Evolutionary conservation across 345 rosid species (phyloP), one percentile per base, ranked within the genome.

Genomic region (Aquilaria sinensis): DNA sequence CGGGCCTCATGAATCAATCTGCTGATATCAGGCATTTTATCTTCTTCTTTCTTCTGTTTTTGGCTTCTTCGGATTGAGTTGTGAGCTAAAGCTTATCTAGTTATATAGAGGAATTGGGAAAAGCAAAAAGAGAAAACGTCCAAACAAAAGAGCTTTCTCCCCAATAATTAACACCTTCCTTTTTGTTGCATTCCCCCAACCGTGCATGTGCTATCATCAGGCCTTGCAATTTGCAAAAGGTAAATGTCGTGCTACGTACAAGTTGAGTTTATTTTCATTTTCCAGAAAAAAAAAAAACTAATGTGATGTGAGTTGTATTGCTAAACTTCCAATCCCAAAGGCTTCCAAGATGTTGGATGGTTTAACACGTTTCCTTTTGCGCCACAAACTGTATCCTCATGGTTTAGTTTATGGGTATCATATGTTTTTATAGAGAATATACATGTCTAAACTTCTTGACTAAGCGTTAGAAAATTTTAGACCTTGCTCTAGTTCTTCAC

Each of bases 101-200:
- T 31, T 50, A 65, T 46, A 47, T 48, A 61, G 13, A 53, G 23
- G 11, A 30, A 57, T 31, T 31, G n/a, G n/a, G 8, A 31, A 41
- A 23, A 31, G 61, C 53, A 45, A 51, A 55, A 53, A 51, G 56
- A 15, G n/a, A 34, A 59, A 61, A 62, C 33, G 37, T 33, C 10
- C 64, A 37, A 53, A 3, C 59, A 23, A 58, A 59, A 41, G 33
- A 53, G 53, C 43, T 29, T 37, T 37, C 43, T 37, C 43, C 5
- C 43, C 43, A 37, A 37, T 37, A 37, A 37, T 37, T 37, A 37
- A 37, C 5, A 37, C 2, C 48, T 2, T 56, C 45, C 5, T 43
- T 64, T 54, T 68, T 68, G 79, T 61, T 53, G 61, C 49, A 60
- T 64, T 65, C 57, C 33, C 37, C 56, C 57, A 47, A 37, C 43